Evolutionary conservation across 495 filamentous ascomycete genomes (phyloP), one percentile per base, ranked within the genome.

Genomic region (Poronia punctata): DNA sequence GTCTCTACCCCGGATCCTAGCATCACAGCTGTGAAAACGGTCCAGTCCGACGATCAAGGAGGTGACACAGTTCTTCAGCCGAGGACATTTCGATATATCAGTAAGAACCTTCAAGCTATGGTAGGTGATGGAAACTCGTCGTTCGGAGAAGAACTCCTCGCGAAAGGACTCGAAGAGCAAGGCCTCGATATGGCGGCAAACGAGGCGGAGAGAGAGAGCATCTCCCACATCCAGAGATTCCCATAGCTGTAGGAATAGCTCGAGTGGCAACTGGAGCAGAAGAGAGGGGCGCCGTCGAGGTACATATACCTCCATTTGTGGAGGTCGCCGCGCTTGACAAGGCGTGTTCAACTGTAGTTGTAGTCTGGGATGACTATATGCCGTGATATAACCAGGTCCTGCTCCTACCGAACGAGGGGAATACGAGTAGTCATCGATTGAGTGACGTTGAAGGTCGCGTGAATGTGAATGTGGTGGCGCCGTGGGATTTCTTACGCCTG

Each of bases 121-220:
- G 18, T 59, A 50, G 16, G 60, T 61, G 36, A 69, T 40, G 59
- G 66, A 66, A 36, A 69, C 67, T 18, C 66, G 64, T 26, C 60
- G 59, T 23, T 65, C 59, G 26, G 61, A 52, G 48, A 66, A 69
- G 55, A 69, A 69, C 33, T 69, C 64, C 19, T 45, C 51, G 1
- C 56, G 45, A 32, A 69, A 69, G n/a, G 45, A 38, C 9, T 59
- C 52, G 42, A 60, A 64, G 10, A 67, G 37, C 12, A 45, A 42
- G n/a, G 23, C 53, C 40, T 69, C 66, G 40, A 61, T 47, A 7
- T 49, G 37, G 34, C 55, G 63, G 47, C 62, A 65, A 15, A 61
- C 60, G 26, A 53, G 34, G 30, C 66, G 60, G 8, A 69, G 42
- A 31, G 52, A 44, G 38, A 56, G 48, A 2, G 52, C 19, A 21